Base-by-base conservation (phyloP, 1,284 basidiomycete species). In the Coniferiporia weirii region DNA sequence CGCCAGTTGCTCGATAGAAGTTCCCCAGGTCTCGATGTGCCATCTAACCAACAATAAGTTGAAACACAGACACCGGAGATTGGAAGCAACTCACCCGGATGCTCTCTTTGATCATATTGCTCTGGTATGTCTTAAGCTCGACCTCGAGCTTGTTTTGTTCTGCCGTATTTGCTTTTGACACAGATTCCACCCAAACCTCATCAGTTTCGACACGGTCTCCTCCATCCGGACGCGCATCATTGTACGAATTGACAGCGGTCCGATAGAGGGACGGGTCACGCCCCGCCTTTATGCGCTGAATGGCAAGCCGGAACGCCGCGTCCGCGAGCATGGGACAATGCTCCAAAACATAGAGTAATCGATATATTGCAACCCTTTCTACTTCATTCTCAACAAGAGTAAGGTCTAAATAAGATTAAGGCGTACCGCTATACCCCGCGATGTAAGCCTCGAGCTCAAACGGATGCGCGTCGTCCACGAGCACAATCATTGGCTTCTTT, bases 51-150 rank as follows among this genome's bases (percentile, higher is more conserved):
- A 32, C 35, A 36, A 51, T 45, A 15, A 51, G 40, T n/a, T 52
- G 35, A 36, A 9, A 56, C 49, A 19, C 52, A 12, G 59, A 59
- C 15, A 54, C 22, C 34, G n/a, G n/a, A 36, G 19, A 27, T 48
- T 17, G 32, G 35, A 13, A 15, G 48, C 1, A 20, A 65, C 85
- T 54, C 65, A 93, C 91, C 64, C 93, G 79, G 66, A 94, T 93
- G 76, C 91, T 93, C 77, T 96, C 94, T 72, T 94, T 95, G 76
- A 95, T 94, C 82, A 94, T 86, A 69, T 94, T 95, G 67, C 89
- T 92, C 61, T 85, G 80, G 68, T 95, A 95, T 13, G 88, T 89
- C 79, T 93, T 93, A 68, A 96, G 76, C 71, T 95, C 93, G 9
- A 91, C 85, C 71, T 94, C 91, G 54, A 95, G 75, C 71, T 87